Evolutionary conservation across 1,284 basidiomycete species (phyloP), one percentile per base, ranked within the genome.

Genomic region (Irpex sp.): DNA sequence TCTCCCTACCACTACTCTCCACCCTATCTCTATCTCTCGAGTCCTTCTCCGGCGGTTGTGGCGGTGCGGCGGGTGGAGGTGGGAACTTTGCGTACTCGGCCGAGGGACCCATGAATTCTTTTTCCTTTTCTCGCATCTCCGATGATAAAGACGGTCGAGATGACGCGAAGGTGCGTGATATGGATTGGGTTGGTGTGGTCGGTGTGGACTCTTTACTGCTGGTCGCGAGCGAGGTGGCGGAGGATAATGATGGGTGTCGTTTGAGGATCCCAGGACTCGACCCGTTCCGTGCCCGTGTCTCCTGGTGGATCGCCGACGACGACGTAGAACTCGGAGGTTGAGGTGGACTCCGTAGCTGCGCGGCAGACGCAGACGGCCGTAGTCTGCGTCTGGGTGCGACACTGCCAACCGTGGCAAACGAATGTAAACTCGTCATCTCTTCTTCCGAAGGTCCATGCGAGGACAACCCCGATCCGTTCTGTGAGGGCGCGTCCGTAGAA

Each of bases 301-400:
- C 43, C 35, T 43, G 31, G 21, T 53, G 79, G 81, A 36, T n/a
- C 11, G 13, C 39, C 4, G 75, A 71, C 36, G 73, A 69, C 43
- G 72, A 73, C 58, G 69, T 54, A 35, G 71, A 71, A 63, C 76
- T 72, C 58, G 79, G 71, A 33, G 79, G 74, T 19, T 61, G 79
- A 68, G 60, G 79, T 57, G 63, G 75, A 15, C 79, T 84, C 62
- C 89, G 82, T 43, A 92, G 75, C 68, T 92, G 90, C 4, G 89
- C 87, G 57, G 90, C 90, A 68, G 90, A 92, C 67, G 84, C 81
- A 21, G 90, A 92, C 9, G 90, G 87, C 60, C 90, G 81, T 63
- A 92, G 71, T 63, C 83, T 79, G 69, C 71, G 77, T 50, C 88
- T 80, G 46, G 87, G 83, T 17, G 84, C 84, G 57, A 82, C 78